phyloP scores from a whole-genome alignment of 169 alveolate species.

The Plasmodium adleri region DNA sequence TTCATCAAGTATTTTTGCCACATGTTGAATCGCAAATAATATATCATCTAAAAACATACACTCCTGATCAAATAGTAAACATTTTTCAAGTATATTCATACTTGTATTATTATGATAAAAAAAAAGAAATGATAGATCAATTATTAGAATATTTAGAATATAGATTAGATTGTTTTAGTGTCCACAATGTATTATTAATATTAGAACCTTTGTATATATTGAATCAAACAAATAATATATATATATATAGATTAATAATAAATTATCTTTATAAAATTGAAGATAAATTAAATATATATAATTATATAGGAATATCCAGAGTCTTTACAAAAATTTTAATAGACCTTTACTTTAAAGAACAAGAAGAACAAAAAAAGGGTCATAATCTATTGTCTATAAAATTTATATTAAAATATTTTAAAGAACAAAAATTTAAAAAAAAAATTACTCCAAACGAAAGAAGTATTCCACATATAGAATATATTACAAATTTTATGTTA shows the following conservation, averaged over 20 bases:
- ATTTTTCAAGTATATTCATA: conserved; percentile 58
- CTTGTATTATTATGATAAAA: conserved; percentile 54
- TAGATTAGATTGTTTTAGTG: conserved; percentile 71
- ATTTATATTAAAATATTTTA: conserved; percentile 33
- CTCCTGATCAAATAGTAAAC: conserved; percentile 70
- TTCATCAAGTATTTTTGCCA: conserved; percentile 62
- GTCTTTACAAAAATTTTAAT: conserved; percentile 64
- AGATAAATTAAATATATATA: conserved; percentile 54
- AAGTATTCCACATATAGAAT: conserved; percentile 48
- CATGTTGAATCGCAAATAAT: conserved; percentile 76
- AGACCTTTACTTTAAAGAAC: conserved; percentile 33
- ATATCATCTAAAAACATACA: conserved; percentile 60
- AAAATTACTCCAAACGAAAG: conserved; percentile 40
- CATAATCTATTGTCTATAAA: background rate
- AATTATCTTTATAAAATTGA: conserved; percentile 34
- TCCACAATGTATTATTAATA: conserved; percentile 31
- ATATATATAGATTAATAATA: conserved; percentile 66
- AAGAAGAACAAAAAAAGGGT: background rate
- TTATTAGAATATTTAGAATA: conserved; percentile 41
- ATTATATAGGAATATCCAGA: conserved; percentile 65
- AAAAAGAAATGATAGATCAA: conserved; percentile 60
- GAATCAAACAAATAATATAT: conserved; percentile 32
- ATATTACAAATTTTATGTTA: conserved; percentile 33
- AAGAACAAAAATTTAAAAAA: conserved; percentile 32
- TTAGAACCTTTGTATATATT: conserved; percentile 62